A percentile compares a stretch with the other conserved stretches of the same genome.
phyloP scores from a whole-genome alignment of 106 monocot species.

The Dendrobium chrysotoxum region DNA sequence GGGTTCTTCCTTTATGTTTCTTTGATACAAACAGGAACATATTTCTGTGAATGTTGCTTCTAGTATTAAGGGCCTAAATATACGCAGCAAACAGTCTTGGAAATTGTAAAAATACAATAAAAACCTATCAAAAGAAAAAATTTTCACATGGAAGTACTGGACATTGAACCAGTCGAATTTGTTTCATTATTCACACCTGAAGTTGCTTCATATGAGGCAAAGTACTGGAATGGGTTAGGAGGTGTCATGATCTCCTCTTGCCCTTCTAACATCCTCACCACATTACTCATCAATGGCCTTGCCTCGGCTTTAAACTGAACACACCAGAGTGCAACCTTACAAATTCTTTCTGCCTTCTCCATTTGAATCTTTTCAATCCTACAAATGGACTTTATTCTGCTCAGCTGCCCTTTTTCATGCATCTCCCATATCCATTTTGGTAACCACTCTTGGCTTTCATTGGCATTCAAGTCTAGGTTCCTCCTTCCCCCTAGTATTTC shows the following conservation, averaged over 20 bases:
- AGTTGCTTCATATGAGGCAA: neutral
- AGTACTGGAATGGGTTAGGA: slow-evolving; percentile 11
- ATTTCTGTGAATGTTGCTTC: too few species aligned
- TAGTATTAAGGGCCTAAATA: too few species aligned
- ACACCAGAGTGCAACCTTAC: slow-evolving; percentile 24
- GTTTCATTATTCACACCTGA: neutral
- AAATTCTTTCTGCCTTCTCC: slow-evolving; percentile 22
- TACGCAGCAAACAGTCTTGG: too few species aligned
- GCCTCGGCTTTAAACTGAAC: slow-evolving; percentile 25
- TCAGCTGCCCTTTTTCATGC: slow-evolving; percentile 8
- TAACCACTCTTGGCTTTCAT: slow-evolving; percentile 20
- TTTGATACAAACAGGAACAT: too few species aligned
- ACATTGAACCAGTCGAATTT: neutral
- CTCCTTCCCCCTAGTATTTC: slow-evolving; percentile 27
- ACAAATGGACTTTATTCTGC: neutral
- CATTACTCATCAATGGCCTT: slow-evolving; percentile 26
- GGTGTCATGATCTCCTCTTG: slow-evolving; percentile 16
- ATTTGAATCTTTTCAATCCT: slow-evolving; percentile 10
- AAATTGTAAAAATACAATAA: too few species aligned
- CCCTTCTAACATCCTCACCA: slow-evolving; percentile 37
- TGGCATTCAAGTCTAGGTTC: slow-evolving; percentile 1
- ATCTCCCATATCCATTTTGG: slow-evolving; percentile 29
- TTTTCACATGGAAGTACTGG: neutral
- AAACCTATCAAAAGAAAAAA: too few species aligned
- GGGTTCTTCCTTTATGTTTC: too few species aligned